Evolutionary conservation across 1,284 basidiomycete species (phyloP), one percentile per base, ranked within the genome.

Genomic region (Leccinum griseonigrum): DNA sequence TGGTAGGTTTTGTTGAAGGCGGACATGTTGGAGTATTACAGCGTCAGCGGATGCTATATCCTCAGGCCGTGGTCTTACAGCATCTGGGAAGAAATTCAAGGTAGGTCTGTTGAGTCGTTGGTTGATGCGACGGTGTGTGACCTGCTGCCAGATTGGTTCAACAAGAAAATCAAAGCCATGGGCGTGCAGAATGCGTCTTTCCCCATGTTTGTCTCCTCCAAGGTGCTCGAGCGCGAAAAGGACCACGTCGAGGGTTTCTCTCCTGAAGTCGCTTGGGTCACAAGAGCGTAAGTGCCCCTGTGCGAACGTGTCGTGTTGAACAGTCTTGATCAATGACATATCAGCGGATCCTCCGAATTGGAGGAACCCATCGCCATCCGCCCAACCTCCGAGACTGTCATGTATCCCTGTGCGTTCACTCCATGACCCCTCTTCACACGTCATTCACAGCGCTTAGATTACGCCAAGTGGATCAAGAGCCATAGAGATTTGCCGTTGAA

Each of bases 201-300:
- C 85, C 97, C 97, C 14, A 98, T 99, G 95, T 98, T 99, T 71
- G 94, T 99, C 57, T 97, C 95, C 0, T 78, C 85, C 60, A 94
- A 94, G 64, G 94, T 97, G 40, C 85, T 99, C 59, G 96, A 99
- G 78, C 85, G 91, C 55, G 97, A 99, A 77, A 99, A 99, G 81
- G 91, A 99, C 71, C 97, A 99, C 77, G 95, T 99, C 66, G 97
- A 98, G 75, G 97, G 97, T n/a, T 99, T 99, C 77, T 97, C 97
- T 64, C 96, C 97, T 1, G 97, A 99, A 77, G 97, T 99, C 38
- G 97, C 97, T 29, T 99, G 97, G 97, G 97, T 99, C 59, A 99
- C 97, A 52, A 85, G 86, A 77, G 97, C 97, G 91, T 95, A 72
- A 74, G 91, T 86, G 16, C 22, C 1, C 9, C 22, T 28, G 18